Evolutionary conservation across 345 rosid genomes (phyloP).

Genomic region (Angophora floribunda): DNA sequence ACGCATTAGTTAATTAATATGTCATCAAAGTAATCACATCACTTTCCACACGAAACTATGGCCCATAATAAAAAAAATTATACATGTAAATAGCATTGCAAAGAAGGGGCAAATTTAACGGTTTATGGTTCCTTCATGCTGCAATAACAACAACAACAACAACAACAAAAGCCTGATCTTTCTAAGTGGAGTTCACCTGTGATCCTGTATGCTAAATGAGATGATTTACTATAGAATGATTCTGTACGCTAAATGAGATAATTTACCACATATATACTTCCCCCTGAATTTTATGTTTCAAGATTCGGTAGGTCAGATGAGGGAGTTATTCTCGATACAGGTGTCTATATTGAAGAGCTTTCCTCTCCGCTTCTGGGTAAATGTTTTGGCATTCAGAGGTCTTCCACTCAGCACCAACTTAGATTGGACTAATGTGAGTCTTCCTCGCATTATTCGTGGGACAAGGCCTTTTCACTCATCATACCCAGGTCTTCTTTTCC

Average conservation of each 20-base stretch:
- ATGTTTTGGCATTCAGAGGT: conserved; percentile 40
- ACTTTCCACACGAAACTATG: background rate
- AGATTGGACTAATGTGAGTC: conserved; percentile 76
- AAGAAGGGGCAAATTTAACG: background rate
- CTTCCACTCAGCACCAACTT: conserved; percentile 44
- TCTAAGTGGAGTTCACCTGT: background rate
- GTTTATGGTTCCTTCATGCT: background rate
- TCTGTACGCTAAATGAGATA: background rate
- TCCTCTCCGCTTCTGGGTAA: conserved; percentile 58
- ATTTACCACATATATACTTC: background rate
- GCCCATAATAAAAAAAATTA: background rate
- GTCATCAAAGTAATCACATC: background rate
- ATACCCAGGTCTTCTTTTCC: background rate
- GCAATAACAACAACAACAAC: background rate
- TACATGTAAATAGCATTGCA: background rate
- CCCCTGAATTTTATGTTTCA: background rate
- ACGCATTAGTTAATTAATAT: background rate
- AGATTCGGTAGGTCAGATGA: background rate
- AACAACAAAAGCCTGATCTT: background rate
- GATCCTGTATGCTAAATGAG: background rate
- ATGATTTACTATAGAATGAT: background rate
- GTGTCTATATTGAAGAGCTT: conserved; percentile 65
- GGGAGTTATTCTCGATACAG: conserved; percentile 14
- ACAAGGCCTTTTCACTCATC: background rate
- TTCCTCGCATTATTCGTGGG: background rate